A percentile compares a stretch with the other conserved stretches of the same genome.
Conservation (phyloP, 2,329 filamentous ascomycete genomes). For the Scedosporium dehoogii region DNA sequence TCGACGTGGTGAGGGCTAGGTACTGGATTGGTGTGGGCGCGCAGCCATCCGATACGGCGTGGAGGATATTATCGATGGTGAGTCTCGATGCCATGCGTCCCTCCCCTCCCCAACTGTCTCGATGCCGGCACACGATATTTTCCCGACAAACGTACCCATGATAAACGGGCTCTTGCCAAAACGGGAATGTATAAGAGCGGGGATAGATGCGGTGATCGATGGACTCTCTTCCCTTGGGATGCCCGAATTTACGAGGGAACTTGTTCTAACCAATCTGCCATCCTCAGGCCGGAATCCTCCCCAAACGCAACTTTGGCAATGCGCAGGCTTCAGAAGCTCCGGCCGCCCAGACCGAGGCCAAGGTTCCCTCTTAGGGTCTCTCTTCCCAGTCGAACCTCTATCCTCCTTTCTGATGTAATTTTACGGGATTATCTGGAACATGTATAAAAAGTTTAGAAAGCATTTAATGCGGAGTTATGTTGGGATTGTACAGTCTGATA, state of each 20-base stretch:
- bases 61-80: conserved; percentile 78
- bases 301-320: conserved; percentile 1
- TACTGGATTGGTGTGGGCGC: conserved; percentile 98
- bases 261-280: not conserved
- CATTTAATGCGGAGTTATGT: conserved; percentile 4
- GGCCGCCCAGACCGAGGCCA: not conserved
- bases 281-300: conserved; percentile 2
- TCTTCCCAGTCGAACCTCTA: not conserved
- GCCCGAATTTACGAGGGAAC: not conserved
- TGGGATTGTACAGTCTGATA: not conserved
- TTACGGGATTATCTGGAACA: not conserved
- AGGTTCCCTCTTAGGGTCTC: not conserved
- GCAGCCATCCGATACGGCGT: conserved; percentile 83
- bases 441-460: not conserved
- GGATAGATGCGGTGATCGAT: not conserved
- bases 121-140: not conserved
- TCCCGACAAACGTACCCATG: too few relatives aligned
- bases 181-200: too few relatives aligned
- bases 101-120: not conserved
- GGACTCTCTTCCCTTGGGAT: not conserved
- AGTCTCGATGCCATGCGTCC: conserved; percentile 10
- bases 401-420: not conserved
- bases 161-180: too few relatives aligned
- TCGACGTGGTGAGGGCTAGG: conserved; percentile 70
- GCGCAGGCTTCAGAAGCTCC: not conserved